Base-by-base conservation (phyloP, 257 asterid species). In the Verbascum thapsus region DNA sequence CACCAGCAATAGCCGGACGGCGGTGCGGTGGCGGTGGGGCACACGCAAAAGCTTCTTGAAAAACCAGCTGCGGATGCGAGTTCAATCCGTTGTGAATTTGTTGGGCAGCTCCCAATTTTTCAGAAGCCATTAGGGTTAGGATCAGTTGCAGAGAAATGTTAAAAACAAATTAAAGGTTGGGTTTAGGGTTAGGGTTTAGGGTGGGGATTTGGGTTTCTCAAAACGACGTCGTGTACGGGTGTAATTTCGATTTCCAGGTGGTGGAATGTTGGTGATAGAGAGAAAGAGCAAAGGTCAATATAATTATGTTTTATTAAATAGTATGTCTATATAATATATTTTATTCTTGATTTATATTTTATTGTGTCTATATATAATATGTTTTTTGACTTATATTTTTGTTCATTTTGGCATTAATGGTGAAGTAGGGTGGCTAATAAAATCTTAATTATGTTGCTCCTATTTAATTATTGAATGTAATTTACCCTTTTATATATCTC, bases 41-140 rank as follows among this genome's bases (percentile, higher is more conserved):
- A 38, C 83, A 75, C 41, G 50, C 63, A 71, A 72, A 85, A 37
- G 71, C 61, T 55, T 85, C 85, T 1, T 82, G 83, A 60, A 80
- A 83, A n/a, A 82, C 85, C 59, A 85, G 81, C 78, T 77, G 94
- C 22, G 83, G 84, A 26, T 73, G 85, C 59, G 66, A 71, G 73
- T 73, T 83, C 55, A 76, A 80, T 49, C 82, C 85, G 73, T 70
- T 73, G 37, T 81, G 85, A 22, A 78, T 71, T 70, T 78, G 84
- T 37, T 78, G 89, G 62, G 87, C n/a, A n/a, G n/a, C 30, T 23
- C 87, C 88, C 76, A 77, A 40, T 49, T 88, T 83, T 57, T 88
- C 88, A 58, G 95, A 77, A 49, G 90, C 80, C 95, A 86, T 88
- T 66, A 40, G 55, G 56, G 52, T 32, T 64, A 7, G 67, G 70